Base-by-base conservation (phyloP, 768 basidiomycete species). In the Macrolepiota albuminosa region DNA sequence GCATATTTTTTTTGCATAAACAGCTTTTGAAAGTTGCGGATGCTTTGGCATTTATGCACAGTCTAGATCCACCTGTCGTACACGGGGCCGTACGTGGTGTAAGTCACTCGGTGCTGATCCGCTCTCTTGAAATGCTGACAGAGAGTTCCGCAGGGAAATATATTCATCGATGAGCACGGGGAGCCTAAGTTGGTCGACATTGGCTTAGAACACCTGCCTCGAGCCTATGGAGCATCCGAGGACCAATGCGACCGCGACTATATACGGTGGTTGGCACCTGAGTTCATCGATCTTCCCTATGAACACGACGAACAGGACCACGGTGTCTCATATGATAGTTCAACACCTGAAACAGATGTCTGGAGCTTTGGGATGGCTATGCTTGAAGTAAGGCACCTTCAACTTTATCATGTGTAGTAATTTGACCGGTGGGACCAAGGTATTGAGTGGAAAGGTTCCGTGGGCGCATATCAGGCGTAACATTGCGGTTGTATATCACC, bases 51-150 rank as follows among this genome's bases (percentile, higher is more conserved):
- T 70, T 67, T 54, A 56, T 72, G 54, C 73, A 73, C 54, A 60
- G 59, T 36, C 46, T 64, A 6, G 37, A 39, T 16, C 70, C 70
- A 2, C 70, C 70, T 2, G 64, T 72, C 10, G 55, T 68, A 4
- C 73, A 73, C 40, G 69, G 70, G 1, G 68, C 66, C 39, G 45
- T 73, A 29, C 64, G 64, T 48, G 69, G 70, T 14, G 72, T 73
- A 61, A 53, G 70, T 66, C 31, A 54, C 54, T 54, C 54, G 31
- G 40, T 18, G 40, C 13, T 42, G 2, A 33, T 7, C 16, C 29
- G 54, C 29, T 31, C 18, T 31, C n/a, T 1, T 7, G 10, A 54
- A 18, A 42, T 33, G 34, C 14, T 52, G 36, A 52, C 18, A 24
- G 16, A 42, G 34, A 9, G 14, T 18, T 51, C 14, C 29, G 3